Conservation (phyloP, 306 rosid species). For the Glycyrrhiza uralensis region DNA sequence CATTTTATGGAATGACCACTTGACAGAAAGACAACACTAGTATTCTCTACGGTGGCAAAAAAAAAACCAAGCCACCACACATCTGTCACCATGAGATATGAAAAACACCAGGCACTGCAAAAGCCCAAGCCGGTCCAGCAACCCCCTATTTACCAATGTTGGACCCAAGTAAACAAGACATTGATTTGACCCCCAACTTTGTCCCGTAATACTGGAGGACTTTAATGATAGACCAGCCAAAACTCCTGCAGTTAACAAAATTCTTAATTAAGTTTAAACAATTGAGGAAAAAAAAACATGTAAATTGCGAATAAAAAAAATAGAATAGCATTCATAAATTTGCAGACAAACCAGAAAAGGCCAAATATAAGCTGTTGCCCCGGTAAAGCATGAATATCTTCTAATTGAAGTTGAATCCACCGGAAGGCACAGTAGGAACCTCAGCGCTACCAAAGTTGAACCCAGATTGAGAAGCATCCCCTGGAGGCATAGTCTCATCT, state of each 20-base stretch:
- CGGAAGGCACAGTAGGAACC: constrained; percentile 68
- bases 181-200: constrained; percentile 36
- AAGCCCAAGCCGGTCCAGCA: constrained; percentile 36
- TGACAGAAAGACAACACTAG: constrained; percentile 25
- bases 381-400: constrained; percentile 40
- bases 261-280: background rate
- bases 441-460: constrained; percentile 67
- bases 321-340: background rate
- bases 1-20: constrained; percentile 32
- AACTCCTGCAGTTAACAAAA: constrained; percentile 39
- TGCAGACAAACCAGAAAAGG: constrained; percentile 3
- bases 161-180: constrained; percentile 38
- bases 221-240: constrained; percentile 19
- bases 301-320: background rate
- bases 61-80: constrained; percentile 34
- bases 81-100: constrained; percentile 27
- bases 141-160: constrained; percentile 35
- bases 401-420: constrained; percentile 88
- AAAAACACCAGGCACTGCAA: constrained; percentile 43
- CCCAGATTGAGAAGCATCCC: constrained; percentile 60
- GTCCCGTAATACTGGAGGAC: constrained; percentile 22
- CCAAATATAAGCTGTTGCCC: constrained; percentile 15
- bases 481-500: constrained; percentile 95
- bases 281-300: background rate
- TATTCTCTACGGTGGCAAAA: constrained; percentile 33